Evolutionary conservation across 129 eudicot species (phyloP).

Genomic region (Flaveria sonorensis): DNA sequence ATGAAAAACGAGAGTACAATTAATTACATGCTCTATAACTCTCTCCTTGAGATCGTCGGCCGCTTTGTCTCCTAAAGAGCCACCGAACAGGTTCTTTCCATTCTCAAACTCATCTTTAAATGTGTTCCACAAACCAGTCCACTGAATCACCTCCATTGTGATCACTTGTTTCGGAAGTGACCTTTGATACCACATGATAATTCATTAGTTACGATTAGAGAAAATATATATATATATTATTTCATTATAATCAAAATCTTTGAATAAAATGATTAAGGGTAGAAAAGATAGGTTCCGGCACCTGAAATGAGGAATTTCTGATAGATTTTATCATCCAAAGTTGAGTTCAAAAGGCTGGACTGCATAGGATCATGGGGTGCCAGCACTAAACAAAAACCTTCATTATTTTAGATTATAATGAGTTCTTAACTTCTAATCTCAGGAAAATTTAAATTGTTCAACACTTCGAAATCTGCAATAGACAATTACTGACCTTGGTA

Average conservation of each 20-base stretch:
- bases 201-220: neutral
- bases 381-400: conserved; percentile 44
- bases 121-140: conserved; percentile 80
- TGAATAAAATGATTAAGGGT: neutral
- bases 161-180: conserved; percentile 69
- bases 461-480: no score
- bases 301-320: conserved; percentile 89
- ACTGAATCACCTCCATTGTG: conserved; percentile 91
- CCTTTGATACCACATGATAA: conserved; percentile 35
- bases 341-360: conserved; percentile 86
- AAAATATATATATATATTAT: neutral
- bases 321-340: conserved; percentile 88
- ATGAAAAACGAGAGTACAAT: neutral
- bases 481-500: neutral
- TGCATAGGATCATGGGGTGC: conserved; percentile 98
- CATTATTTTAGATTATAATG: no score
- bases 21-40: conserved; percentile 84
- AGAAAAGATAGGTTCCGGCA: neutral
- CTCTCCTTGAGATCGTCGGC: conserved; percentile 82
- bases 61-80: conserved; percentile 85
- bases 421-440: no score
- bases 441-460: no score
- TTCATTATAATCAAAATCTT: neutral
- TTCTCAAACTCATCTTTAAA: conserved; percentile 82
- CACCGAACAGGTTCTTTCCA: conserved; percentile 85